These are phyloP conservation scores for Cyamopsis tetragonoloba DNA, from an alignment of 306 rosid genomes.

Conservation along the genomic window DNA sequence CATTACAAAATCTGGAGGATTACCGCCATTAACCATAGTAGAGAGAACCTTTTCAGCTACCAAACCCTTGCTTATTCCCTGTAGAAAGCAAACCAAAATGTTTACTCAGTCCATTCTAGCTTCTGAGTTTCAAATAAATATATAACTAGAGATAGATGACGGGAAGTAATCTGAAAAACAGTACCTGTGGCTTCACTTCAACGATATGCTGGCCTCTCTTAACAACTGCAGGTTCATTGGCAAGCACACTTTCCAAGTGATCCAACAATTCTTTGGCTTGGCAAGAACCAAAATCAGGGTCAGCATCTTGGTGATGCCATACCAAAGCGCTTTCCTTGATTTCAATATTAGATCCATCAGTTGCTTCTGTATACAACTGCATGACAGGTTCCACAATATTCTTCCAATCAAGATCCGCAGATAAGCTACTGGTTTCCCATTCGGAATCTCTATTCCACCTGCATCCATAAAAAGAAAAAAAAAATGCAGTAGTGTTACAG, in stretches of 20 bases:
- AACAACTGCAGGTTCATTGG: conserved; percentile 74
- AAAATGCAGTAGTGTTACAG: background rate
- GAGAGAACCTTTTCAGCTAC: conserved; percentile 60
- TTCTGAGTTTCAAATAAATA: background rate
- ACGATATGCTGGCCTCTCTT: conserved; percentile 76
- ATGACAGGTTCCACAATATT: conserved; percentile 70
- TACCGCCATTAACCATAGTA: conserved; percentile 50
- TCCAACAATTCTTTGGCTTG: conserved; percentile 77
- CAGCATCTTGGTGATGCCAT: conserved; percentile 93
- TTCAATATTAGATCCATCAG: conserved; percentile 82
- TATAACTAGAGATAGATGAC: background rate
- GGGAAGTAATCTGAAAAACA: background rate
- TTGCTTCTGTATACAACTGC: conserved; percentile 69
- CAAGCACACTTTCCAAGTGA: conserved; percentile 71
- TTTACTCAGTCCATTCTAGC: conserved; percentile 7
- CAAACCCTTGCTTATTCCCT: conserved; percentile 88
- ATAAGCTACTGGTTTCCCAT: conserved; percentile 66
- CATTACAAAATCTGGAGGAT: conserved; percentile 68
- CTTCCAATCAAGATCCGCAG: conserved; percentile 75
- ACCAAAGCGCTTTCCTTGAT: conserved; percentile 75
- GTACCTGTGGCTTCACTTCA: conserved; percentile 94
- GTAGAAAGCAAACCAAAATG: conserved; percentile 3
- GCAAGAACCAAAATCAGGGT: conserved; percentile 83
- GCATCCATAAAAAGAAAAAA: conserved; percentile 7
- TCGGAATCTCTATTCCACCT: conserved; percentile 59